These are phyloP conservation scores for Rhodotorula babjevae DNA, from an alignment of 768 basidiomycete genomes.

Conservation along the genomic window DNA sequence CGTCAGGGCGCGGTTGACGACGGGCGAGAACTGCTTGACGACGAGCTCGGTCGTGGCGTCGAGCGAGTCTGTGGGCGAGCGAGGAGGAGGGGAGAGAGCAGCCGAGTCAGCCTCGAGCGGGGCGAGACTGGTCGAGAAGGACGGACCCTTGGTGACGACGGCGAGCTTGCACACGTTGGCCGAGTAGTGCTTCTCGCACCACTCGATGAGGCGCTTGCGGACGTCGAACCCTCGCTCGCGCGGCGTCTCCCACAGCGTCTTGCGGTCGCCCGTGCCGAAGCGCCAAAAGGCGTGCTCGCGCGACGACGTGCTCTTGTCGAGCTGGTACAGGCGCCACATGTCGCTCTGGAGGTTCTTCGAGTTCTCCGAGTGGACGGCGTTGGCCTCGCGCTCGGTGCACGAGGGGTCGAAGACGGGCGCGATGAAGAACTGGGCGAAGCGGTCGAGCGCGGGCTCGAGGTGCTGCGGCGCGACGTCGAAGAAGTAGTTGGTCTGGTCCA, in stretches of 20 bases:
- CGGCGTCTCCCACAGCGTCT: constrained; percentile 50
- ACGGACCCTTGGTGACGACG: constrained; percentile 48
- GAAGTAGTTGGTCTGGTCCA: constrained; percentile 85
- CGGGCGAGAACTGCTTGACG: constrained; percentile 43
- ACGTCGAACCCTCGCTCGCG: constrained; percentile 47
- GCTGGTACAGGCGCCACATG: constrained; percentile 87
- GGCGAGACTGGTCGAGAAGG: too few species aligned
- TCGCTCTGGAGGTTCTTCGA: constrained; percentile 92
- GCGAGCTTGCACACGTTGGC: constrained; percentile 51
- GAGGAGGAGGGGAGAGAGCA: not conserved
- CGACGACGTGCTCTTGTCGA: constrained; percentile 66
- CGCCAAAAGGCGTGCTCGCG: constrained; percentile 50
- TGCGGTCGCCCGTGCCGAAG: constrained; percentile 51
- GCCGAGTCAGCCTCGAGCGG: not conserved
- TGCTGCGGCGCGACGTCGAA: constrained; percentile 58
- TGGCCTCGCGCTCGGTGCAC: constrained; percentile 81
- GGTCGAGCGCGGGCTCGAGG: constrained; percentile 44
- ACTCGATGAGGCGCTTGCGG: constrained; percentile 49
- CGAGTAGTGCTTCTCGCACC: constrained; percentile 50
- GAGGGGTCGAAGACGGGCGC: constrained; percentile 80
- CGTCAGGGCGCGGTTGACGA: constrained; percentile 41
- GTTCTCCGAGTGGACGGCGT: constrained; percentile 95
- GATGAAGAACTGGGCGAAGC: constrained; percentile 70
- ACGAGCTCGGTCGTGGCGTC: constrained; percentile 42
- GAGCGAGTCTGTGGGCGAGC: constrained; percentile 37